Conservation (phyloP, 2,329 filamentous ascomycete species). For the Xylariaceae sp. region DNA sequence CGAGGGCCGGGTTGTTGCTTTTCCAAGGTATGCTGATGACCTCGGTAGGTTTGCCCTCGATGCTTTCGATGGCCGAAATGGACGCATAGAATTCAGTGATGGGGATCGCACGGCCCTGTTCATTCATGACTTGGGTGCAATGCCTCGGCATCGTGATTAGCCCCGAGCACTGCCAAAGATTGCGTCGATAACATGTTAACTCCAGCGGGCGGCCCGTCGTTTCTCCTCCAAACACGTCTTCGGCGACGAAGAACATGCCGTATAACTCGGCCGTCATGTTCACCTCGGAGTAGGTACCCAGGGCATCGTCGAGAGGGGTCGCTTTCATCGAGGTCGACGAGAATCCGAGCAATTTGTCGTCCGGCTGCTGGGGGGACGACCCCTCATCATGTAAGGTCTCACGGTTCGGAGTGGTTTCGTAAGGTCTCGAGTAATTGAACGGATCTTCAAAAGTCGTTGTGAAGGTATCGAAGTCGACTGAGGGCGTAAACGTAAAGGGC, state of each 20-base stretch:
- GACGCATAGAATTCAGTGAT: slow-evolving; percentile 74
- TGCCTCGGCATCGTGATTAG: slow-evolving; percentile 73
- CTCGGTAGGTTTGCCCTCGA: slow-evolving; percentile 85
- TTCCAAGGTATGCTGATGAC: slow-evolving; percentile 98
- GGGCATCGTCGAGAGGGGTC: slow-evolving; percentile 58
- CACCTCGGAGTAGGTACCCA: slow-evolving; percentile 56
- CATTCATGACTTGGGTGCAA: slow-evolving; percentile 61
- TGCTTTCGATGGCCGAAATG: slow-evolving; percentile 83
- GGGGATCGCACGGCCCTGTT: slow-evolving; percentile 72
- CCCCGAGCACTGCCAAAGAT: slow-evolving; percentile 91
- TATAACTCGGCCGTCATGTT: slow-evolving; percentile 70
- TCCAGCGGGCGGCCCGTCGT: slow-evolving; percentile 60
- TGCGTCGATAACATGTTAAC: slow-evolving; percentile 89
- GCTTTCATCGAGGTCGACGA: slow-evolving; percentile 56
- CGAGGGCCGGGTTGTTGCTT: slow-evolving; percentile 55
- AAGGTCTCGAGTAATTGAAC: slow-evolving; percentile 52
- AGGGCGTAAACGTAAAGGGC: slow-evolving; percentile 48
- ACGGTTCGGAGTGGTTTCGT: slow-evolving; percentile 38
- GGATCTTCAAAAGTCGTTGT: slow-evolving; percentile 61
- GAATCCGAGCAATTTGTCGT: slow-evolving; percentile 71
- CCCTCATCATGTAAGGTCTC: slow-evolving; percentile 41
- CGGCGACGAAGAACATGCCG: slow-evolving; percentile 84
- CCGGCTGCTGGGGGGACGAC: slow-evolving; percentile 51
- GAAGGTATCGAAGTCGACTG: slow-evolving; percentile 57
- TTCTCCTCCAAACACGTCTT: slow-evolving; percentile 67